These are phyloP conservation scores for Malus hybrid DNA, from an alignment of 331 rosid species.

Conservation along the genomic window DNA sequence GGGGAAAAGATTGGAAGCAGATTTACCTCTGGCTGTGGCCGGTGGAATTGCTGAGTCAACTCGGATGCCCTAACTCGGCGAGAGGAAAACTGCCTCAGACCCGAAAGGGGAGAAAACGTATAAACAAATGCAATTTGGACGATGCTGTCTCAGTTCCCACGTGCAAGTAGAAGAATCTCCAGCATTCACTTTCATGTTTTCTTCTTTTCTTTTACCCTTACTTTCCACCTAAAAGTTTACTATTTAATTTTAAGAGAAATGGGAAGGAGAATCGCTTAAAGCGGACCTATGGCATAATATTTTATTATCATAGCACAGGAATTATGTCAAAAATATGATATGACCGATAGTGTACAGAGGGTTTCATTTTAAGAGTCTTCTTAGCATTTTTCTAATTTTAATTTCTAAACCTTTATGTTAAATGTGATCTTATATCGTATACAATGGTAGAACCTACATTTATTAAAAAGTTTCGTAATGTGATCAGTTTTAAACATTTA, in stretches of 20 bases:
- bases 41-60: slow-evolving; percentile 12
- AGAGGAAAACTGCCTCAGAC: not conserved
- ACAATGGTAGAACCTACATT: too few species aligned
- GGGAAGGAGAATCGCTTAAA: fast-evolving
- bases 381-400: too few species aligned
- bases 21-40: slow-evolving; percentile 4
- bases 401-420: too few species aligned
- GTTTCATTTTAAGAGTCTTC: too few species aligned
- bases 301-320: fast-evolving
- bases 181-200: not conserved
- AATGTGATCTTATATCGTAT: too few species aligned
- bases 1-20: not conserved
- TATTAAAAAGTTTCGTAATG: too few species aligned
- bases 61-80: slow-evolving; percentile 8
- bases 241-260: too few species aligned
- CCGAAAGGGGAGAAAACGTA: not conserved
- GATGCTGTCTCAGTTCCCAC: not conserved
- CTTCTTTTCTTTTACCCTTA: not conserved
- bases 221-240: not conserved
- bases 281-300: too few species aligned
- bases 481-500: too few species aligned
- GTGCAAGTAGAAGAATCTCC: not conserved
- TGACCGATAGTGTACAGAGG: fast-evolving
- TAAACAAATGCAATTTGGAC: not conserved
- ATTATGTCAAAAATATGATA: too few species aligned